These are phyloP conservation scores for Dovyalis caffra DNA, from an alignment of 345 rosid species.

Conservation along the genomic window DNA sequence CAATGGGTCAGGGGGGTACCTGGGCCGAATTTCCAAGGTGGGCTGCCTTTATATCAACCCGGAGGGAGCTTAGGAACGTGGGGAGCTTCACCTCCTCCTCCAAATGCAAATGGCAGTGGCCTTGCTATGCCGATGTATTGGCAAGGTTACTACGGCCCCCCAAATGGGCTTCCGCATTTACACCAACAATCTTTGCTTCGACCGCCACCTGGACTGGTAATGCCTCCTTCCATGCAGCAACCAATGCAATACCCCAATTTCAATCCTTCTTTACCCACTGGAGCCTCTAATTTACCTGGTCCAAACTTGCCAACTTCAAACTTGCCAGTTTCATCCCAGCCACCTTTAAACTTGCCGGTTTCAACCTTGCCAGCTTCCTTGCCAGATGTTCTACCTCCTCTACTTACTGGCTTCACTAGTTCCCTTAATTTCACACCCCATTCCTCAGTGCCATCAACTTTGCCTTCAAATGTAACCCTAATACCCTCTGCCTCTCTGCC, in stretches of 20 bases:
- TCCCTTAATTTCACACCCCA: slow-evolving; percentile 38
- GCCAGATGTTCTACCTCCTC: slow-evolving; percentile 23
- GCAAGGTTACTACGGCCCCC: slow-evolving; percentile 83
- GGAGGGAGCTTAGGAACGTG: slow-evolving; percentile 77
- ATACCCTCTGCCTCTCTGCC: slow-evolving; percentile 50
- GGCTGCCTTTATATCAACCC: slow-evolving; percentile 80
- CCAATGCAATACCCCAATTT: slow-evolving; percentile 74
- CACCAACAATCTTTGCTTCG: slow-evolving; percentile 81
- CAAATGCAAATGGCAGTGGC: slow-evolving; percentile 56
- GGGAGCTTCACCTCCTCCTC: slow-evolving; percentile 69
- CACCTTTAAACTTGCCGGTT: slow-evolving; percentile 11
- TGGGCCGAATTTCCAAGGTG: slow-evolving; percentile 65
- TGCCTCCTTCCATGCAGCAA: slow-evolving; percentile 68
- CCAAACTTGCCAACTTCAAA: slow-evolving; percentile 49
- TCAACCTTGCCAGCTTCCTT: slow-evolving; percentile 23
- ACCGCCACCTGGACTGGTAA: slow-evolving; percentile 68
- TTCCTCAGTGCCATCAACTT: slow-evolving; percentile 42
- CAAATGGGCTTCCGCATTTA: slow-evolving; percentile 76
- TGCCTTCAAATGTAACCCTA: slow-evolving; percentile 38
- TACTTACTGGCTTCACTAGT: slow-evolving; percentile 32
- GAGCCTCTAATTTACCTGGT: slow-evolving; percentile 43
- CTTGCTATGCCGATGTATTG: slow-evolving; percentile 86
- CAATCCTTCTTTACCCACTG: slow-evolving; percentile 50
- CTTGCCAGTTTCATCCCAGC: slow-evolving; percentile 41
- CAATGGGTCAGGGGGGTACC: slow-evolving; percentile 55